These are phyloP conservation scores for Yarrowia osloensis DNA, from an alignment of 805 yeast species.

Conservation along the genomic window DNA sequence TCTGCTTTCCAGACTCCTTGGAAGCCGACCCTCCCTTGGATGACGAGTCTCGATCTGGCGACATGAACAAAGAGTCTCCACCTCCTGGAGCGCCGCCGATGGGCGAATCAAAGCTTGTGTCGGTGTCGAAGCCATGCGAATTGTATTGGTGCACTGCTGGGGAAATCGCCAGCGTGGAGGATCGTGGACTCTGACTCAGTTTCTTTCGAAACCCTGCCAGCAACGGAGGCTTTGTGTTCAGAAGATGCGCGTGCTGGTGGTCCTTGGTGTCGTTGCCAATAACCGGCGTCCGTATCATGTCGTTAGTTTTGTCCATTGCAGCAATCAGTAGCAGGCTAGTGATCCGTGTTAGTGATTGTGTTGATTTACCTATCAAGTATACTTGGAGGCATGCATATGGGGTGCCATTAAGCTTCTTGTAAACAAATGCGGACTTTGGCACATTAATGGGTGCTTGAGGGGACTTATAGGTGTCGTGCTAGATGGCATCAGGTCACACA, in stretches of 20 bases:
- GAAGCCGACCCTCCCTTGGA: not conserved
- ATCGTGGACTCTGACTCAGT: constrained; percentile 28
- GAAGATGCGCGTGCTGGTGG: constrained; percentile 22
- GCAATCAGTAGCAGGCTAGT: constrained; percentile 1
- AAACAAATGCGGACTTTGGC: not conserved
- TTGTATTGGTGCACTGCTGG: constrained; percentile 26
- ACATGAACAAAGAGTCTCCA: constrained; percentile 26
- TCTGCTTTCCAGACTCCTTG: constrained; percentile 2
- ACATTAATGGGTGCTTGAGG: not conserved
- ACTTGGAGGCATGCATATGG: not conserved
- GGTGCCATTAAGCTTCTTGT: not conserved
- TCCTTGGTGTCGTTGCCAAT: constrained; percentile 23
- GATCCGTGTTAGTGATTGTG: not conserved
- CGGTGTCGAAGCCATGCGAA: constrained; percentile 18
- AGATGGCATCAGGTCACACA: not conserved
- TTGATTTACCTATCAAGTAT: not conserved
- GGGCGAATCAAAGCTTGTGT: constrained; percentile 21
- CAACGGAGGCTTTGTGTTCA: constrained; percentile 12
- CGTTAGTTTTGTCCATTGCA: constrained; percentile 21
- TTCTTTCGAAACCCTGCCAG: constrained; percentile 24
- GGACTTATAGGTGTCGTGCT: not conserved
- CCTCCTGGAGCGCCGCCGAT: not conserved
- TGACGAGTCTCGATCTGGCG: constrained; percentile 18
- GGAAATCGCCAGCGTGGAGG: constrained; percentile 27
- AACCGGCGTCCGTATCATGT: constrained; percentile 26